Conservation (phyloP, 2,329 filamentous ascomycete species). For the Davidsoniella eucalypti region DNA sequence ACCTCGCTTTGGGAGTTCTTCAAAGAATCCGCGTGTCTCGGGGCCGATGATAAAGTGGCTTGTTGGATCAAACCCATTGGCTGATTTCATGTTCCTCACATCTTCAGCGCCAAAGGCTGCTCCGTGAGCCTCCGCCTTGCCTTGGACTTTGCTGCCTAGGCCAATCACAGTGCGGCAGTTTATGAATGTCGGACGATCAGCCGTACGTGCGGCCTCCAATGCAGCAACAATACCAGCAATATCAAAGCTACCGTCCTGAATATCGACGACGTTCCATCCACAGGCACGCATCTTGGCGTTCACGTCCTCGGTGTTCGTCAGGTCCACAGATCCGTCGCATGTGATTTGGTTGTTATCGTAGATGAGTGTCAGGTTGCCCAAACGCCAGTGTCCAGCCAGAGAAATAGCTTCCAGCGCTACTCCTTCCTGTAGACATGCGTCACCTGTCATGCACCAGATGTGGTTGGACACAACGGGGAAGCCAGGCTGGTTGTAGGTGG, state of each 20-base stretch:
- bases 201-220: conserved; percentile 27
- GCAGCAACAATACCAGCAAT: conserved; percentile 30
- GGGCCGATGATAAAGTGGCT: conserved; percentile 24
- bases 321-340: conserved; percentile 38
- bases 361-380: conserved; percentile 40
- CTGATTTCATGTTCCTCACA: conserved; percentile 25
- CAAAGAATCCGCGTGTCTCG: conserved; percentile 34
- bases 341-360: conserved; percentile 47
- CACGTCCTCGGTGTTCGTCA: conserved; percentile 36
- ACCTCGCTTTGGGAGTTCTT: conserved; percentile 27
- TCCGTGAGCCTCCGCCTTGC: conserved; percentile 39
- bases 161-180: conserved; percentile 42
- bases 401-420: conserved; percentile 39
- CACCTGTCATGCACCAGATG: conserved; percentile 41
- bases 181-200: conserved; percentile 38
- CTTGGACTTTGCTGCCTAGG: conserved; percentile 30
- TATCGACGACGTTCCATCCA: conserved; percentile 38
- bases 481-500: conserved; percentile 34
- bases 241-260: conserved; percentile 35
- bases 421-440: conserved; percentile 42
- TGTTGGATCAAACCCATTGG: conserved; percentile 22
- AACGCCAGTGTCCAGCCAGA: conserved; percentile 36
- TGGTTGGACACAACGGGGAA: conserved; percentile 32
- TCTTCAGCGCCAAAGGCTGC: conserved; percentile 38
- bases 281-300: conserved; percentile 41